phyloP scores from a whole-genome alignment of 352 stramenopile species.

The Phytophthora quininea region DNA sequence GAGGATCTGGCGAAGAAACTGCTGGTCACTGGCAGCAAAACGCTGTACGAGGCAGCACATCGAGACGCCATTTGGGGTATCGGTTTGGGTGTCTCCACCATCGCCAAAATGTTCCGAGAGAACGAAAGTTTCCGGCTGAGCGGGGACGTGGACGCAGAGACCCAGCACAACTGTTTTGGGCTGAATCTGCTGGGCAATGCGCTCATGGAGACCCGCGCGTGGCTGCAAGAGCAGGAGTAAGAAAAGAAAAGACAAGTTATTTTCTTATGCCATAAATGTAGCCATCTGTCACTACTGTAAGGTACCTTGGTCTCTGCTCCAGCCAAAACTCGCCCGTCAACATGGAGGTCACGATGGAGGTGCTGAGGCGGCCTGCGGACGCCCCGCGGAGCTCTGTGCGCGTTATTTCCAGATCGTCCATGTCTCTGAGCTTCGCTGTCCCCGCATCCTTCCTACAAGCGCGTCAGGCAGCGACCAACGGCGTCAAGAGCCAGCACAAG shows the following conservation, averaged over 20 bases:
- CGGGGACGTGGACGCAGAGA: constrained; percentile 43
- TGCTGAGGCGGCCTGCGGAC: constrained; percentile 41
- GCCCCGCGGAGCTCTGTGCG: constrained; percentile 18
- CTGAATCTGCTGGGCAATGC: constrained; percentile 62
- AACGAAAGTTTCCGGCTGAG: constrained; percentile 38
- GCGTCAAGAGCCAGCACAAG: neutral
- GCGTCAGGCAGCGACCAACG: neutral
- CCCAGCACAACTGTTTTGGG: constrained; percentile 45
- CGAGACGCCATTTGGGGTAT: constrained; percentile 69
- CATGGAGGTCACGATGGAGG: constrained; percentile 48
- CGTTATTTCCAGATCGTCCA: constrained; percentile 44
- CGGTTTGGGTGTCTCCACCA: constrained; percentile 45
- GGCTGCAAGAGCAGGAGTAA: constrained; percentile 26
- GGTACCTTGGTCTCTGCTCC: neutral
- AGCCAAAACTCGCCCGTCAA: neutral
- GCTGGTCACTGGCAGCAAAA: constrained; percentile 50
- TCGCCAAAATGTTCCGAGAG: constrained; percentile 48
- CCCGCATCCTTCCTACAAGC: constrained; percentile 32
- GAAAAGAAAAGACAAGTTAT: neutral
- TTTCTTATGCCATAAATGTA: neutral
- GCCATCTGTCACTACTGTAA: too few species aligned
- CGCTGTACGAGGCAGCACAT: constrained; percentile 59
- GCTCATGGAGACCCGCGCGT: constrained; percentile 56
- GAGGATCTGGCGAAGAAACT: constrained; percentile 38
- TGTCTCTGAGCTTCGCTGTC: constrained; percentile 57